Conservation (phyloP, 176 grass and related monocot species). For the Lolium rigidum region DNA sequence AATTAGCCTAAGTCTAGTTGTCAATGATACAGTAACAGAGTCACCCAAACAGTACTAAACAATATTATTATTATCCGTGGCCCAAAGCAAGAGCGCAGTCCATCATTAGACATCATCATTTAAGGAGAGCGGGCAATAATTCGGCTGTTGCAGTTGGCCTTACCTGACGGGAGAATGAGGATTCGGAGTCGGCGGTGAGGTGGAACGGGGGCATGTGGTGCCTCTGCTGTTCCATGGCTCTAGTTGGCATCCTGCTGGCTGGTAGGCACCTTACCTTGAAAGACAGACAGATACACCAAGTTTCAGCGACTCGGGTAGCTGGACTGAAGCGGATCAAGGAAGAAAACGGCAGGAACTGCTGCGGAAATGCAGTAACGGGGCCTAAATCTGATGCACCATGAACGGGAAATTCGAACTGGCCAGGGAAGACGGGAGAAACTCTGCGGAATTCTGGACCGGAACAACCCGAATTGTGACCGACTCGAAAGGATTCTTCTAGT, state of each 20-base stretch:
- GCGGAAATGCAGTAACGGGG: neutral
- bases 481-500: neutral
- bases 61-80: conserved; percentile 32
- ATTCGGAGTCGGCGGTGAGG: conserved; percentile 43
- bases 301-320: conserved; percentile 23
- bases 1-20: conserved; percentile 33
- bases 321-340: conserved; percentile 52
- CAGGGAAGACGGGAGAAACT: conserved; percentile 12
- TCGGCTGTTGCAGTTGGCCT: conserved; percentile 26
- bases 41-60: neutral
- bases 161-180: conserved; percentile 44
- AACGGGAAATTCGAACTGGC: too few relatives aligned
- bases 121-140: conserved; percentile 10
- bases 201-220: conserved; percentile 46
- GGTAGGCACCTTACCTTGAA: neutral
- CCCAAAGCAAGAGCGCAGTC: conserved; percentile 8
- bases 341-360: neutral
- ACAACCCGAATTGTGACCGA: conserved; percentile 5
- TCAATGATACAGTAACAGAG: conserved; percentile 19
- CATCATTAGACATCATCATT: conserved; percentile 33
- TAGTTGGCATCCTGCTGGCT: conserved; percentile 75
- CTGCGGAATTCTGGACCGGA: conserved; percentile 12
- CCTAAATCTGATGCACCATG: neutral
- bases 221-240: conserved; percentile 75
- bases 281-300: conserved; percentile 13